A percentile compares a stretch with the other conserved stretches of the same genome.
Evolutionary conservation across 2,329 filamentous ascomycete genomes (phyloP).

Genomic region (Aspergillus brunneoviolaceus): DNA sequence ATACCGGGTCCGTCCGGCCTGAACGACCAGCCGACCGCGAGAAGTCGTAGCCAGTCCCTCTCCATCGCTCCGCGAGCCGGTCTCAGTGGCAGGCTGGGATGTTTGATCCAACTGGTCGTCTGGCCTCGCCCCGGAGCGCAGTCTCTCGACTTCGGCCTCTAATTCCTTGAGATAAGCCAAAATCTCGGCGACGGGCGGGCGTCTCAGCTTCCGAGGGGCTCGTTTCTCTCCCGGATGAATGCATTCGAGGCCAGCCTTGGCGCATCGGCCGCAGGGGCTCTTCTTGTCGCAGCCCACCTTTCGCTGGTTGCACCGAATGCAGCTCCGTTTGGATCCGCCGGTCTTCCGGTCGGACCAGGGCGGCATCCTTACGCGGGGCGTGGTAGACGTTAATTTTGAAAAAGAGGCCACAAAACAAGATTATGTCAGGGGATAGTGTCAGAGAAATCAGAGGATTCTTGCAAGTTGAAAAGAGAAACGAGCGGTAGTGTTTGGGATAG

Average conservation of each 20-base stretch:
- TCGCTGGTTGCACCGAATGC: constrained; percentile 30
- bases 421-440: no score
- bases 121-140: not conserved
- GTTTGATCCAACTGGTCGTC: not conserved
- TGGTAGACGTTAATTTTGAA: no score
- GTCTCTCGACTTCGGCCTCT: constrained; percentile 20
- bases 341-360: not conserved
- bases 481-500: no score
- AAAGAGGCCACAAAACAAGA: no score
- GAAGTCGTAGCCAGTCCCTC: not conserved
- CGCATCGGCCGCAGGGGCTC: constrained; percentile 27
- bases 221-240: constrained; percentile 19
- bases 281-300: constrained; percentile 36
- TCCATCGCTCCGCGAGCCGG: not conserved
- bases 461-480: no score
- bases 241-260: constrained; percentile 17
- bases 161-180: constrained; percentile 16
- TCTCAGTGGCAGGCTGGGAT: not conserved
- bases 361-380: not conserved
- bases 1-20: constrained; percentile 16
- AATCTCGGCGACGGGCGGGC: constrained; percentile 21
- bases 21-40: constrained; percentile 2
- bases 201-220: constrained; percentile 19
- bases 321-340: constrained; percentile 21
- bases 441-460: no score